Conservation (phyloP, 176 grass and related monocot species). For the Saccharum officinarum region DNA sequence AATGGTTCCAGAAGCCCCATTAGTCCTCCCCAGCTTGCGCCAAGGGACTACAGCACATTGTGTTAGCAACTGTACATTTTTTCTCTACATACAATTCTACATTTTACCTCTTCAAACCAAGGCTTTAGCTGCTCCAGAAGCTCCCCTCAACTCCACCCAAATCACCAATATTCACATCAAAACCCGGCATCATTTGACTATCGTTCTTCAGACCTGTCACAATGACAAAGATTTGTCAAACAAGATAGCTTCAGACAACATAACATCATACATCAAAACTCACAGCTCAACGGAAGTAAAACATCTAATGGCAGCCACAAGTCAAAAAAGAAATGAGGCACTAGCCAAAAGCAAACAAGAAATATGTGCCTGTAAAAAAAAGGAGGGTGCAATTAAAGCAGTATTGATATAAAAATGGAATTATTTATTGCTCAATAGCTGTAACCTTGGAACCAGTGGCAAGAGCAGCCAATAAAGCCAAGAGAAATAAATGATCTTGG, state of each 20-base stretch:
- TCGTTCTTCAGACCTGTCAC: conserved; percentile 37
- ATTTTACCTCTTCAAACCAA: conserved; percentile 44
- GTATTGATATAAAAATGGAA: background rate
- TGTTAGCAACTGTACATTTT: conserved; percentile 37
- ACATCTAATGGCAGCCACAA: background rate
- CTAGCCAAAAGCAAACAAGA: conserved; percentile 3
- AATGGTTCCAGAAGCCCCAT: conserved; percentile 8
- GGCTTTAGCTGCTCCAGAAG: conserved; percentile 7
- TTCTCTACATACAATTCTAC: conserved; percentile 50
- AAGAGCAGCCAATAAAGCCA: background rate
- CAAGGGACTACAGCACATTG: conserved; percentile 37
- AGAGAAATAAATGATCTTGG: background rate
- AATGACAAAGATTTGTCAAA: conserved; percentile 25
- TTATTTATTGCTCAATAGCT: background rate
- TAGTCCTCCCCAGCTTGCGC: conserved; percentile 39
- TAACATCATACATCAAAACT: background rate
- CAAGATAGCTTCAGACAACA: conserved; percentile 18
- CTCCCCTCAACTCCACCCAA: conserved; percentile 27
- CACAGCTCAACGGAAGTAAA: background rate
- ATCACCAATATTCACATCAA: background rate
- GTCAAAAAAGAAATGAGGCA: background rate
- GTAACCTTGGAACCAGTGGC: background rate
- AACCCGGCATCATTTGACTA: background rate
- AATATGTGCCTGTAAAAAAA: background rate
- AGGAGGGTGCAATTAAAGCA: background rate